phyloP scores from a whole-genome alignment of 345 rosid genomes.

The Gossypium raimondii region DNA sequence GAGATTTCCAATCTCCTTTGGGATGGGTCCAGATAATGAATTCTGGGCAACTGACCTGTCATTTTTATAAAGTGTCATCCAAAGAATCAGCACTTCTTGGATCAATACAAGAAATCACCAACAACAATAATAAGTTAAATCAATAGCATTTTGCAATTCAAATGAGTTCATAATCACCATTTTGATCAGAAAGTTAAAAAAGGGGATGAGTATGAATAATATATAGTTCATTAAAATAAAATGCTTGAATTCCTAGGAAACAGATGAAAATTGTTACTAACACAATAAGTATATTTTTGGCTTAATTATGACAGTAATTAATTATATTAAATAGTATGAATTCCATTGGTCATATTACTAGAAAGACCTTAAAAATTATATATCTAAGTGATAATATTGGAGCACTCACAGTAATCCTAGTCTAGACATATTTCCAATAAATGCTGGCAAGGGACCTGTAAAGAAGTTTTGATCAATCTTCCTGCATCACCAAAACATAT shows the following conservation, averaged over 20 bases:
- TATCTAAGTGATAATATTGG: neutral
- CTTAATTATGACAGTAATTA: neutral
- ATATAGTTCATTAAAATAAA: no score
- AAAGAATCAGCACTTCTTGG: neutral
- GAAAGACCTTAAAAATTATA: neutral
- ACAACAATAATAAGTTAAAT: neutral
- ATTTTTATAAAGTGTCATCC: neutral
- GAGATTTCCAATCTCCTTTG: slow-evolving; percentile 37
- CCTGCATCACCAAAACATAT: slow-evolving; percentile 19
- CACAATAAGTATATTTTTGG: no score
- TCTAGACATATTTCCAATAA: slow-evolving; percentile 30
- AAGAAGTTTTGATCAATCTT: slow-evolving; percentile 35
- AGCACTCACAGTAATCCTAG: slow-evolving; percentile 22
- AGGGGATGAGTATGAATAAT: no score
- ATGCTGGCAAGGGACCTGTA: slow-evolving; percentile 32
- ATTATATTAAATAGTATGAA: neutral
- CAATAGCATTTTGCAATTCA: no score
- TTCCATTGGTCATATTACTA: neutral
- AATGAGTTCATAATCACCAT: no score
- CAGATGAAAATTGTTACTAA: no score
- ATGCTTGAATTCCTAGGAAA: no score
- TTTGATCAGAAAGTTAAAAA: no score
- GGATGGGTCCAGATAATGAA: slow-evolving; percentile 32
- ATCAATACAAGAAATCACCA: no score
- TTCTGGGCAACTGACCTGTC: slow-evolving; percentile 25